Percentiles rank a stretch among this genome's conserved stretches.
Evolutionary conservation across 2,329 filamentous ascomycete species (phyloP).

Genomic region (Nemania bipapillata): DNA sequence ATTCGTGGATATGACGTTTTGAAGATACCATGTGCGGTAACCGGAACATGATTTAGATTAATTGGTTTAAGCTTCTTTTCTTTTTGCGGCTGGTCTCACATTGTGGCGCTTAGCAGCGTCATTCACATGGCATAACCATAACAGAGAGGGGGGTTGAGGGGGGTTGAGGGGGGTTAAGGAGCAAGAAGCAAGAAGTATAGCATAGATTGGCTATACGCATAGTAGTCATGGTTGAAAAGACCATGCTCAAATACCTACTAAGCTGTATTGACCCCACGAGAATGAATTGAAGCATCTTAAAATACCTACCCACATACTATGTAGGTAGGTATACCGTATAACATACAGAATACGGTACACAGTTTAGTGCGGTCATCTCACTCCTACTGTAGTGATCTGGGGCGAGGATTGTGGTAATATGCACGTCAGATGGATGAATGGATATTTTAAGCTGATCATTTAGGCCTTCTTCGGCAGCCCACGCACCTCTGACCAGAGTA

Average conservation of each 20-base stretch:
- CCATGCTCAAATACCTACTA: neutral
- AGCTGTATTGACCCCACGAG: slow-evolving; percentile 4
- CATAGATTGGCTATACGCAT: neutral
- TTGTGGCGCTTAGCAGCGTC: neutral
- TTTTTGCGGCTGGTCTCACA: neutral
- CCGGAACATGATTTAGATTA: neutral
- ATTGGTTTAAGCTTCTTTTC: neutral
- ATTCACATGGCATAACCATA: slow-evolving; percentile 3
- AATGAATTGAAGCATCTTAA: neutral
- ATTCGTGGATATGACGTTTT: slow-evolving; percentile 6
- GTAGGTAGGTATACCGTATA: no score
- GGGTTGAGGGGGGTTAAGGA: no score
- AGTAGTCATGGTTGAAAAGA: neutral
- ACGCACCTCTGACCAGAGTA: no score
- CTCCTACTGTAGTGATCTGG: slow-evolving; percentile 14
- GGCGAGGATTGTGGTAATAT: slow-evolving; percentile 24
- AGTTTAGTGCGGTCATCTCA: slow-evolving; percentile 4
- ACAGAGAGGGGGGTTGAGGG: neutral
- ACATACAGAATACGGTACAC: neutral
- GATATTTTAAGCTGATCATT: slow-evolving; percentile 35
- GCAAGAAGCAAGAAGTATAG: no score
- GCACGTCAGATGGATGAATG: slow-evolving; percentile 29
- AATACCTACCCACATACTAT: neutral
- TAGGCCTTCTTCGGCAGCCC: slow-evolving; percentile 14
- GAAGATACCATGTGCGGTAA: slow-evolving; percentile 1